phyloP scores from a whole-genome alignment of 2,329 filamentous ascomycete genomes.

The Hypoxylon sp. region DNA sequence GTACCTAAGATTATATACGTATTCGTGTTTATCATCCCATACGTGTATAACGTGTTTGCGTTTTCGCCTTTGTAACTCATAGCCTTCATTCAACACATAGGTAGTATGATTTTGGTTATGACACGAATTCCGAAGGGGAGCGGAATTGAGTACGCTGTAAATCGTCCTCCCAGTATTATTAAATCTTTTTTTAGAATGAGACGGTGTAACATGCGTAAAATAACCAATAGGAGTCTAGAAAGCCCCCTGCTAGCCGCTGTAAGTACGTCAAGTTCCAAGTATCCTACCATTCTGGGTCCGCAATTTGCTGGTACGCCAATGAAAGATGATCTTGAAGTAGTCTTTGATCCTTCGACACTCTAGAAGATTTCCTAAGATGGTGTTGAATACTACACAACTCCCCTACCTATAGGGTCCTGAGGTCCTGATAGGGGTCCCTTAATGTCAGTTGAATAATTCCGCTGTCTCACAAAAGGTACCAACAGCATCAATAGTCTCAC shows the following conservation, averaged over 20 bases:
- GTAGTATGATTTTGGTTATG: constrained; percentile 2
- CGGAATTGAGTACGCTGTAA: too few relatives aligned
- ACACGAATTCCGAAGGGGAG: constrained; percentile 9
- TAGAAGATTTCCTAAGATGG: constrained; percentile 23
- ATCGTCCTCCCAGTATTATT: too few relatives aligned
- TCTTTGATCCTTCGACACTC: constrained; percentile 15
- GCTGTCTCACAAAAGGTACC: constrained; percentile 19
- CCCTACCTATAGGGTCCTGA: not conserved
- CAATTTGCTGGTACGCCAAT: constrained; percentile 21
- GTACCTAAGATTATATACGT: too few relatives aligned
- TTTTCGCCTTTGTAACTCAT: too few relatives aligned
- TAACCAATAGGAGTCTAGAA: constrained; percentile 11
- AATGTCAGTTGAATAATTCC: constrained; percentile 13
- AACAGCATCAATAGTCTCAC: constrained; percentile 6
- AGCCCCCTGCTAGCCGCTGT: not conserved
- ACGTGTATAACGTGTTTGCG: too few relatives aligned
- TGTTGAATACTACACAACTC: constrained; percentile 7
- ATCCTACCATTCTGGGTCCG: constrained; percentile 4
- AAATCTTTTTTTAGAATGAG: constrained; percentile 29
- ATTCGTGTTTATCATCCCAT: too few relatives aligned
- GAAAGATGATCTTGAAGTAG: constrained; percentile 2
- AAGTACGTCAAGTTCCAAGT: not conserved
- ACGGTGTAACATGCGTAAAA: constrained; percentile 12
- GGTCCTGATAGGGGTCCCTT: not conserved
- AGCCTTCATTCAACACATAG: too few relatives aligned